phyloP scores from a whole-genome alignment of 495 filamentous ascomycete genomes.

The Amniculicola lignicola region DNA sequence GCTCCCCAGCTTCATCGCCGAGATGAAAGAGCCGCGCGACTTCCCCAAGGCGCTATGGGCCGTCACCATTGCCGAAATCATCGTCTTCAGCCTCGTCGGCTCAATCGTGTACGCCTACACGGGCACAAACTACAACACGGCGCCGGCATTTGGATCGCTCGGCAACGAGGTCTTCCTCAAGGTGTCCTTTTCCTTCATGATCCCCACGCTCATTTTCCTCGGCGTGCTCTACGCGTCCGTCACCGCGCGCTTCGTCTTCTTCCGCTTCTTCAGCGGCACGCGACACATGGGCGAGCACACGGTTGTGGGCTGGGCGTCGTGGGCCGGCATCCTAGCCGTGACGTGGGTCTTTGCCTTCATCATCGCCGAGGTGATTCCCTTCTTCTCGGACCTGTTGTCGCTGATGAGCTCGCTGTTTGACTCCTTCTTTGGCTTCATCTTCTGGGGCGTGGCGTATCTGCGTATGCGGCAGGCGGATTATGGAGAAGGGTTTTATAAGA shows the following conservation, averaged over 20 bases:
- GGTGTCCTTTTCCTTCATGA: conserved; percentile 86
- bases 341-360: conserved; percentile 79
- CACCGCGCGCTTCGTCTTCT: conserved; percentile 79
- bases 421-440: conserved; percentile 91
- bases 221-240: conserved; percentile 86
- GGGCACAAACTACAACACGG: conserved; percentile 76
- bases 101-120: conserved; percentile 75
- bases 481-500: conserved; percentile 57
- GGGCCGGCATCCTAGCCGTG: conserved; percentile 67
- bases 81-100: conserved; percentile 75
- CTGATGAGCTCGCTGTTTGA: conserved; percentile 90
- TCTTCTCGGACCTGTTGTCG: conserved; percentile 78
- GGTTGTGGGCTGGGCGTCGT: conserved; percentile 73
- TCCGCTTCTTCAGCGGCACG: conserved; percentile 71
- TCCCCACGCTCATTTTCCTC: conserved; percentile 84
- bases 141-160: conserved; percentile 79
- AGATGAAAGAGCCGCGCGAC: conserved; percentile 82
- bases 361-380: conserved; percentile 84
- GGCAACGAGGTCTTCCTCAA: conserved; percentile 71
- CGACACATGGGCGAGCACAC: conserved; percentile 76
- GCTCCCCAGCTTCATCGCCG: conserved; percentile 84
- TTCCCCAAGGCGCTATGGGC: conserved; percentile 88
- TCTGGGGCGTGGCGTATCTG: conserved; percentile 87
- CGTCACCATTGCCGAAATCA: conserved; percentile 79
- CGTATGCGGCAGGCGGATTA: conserved; percentile 73